These are phyloP conservation scores for Lichtheimia ramosa DNA, from an alignment of 371 early-diverging fungal species.

Conservation along the genomic window DNA sequence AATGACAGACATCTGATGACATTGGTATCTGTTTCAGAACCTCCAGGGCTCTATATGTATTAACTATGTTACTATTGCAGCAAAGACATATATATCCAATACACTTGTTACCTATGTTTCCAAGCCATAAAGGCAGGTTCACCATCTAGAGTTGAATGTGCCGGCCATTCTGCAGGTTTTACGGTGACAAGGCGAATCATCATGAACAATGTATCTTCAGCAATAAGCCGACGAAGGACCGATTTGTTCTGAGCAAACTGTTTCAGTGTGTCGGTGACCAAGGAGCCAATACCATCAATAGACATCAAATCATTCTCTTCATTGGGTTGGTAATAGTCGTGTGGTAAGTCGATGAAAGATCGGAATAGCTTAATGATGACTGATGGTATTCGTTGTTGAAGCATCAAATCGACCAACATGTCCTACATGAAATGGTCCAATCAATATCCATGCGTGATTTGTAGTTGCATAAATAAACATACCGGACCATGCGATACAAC, in stretches of 20 bases:
- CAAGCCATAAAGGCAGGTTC: constrained; percentile 32
- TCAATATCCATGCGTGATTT: background rate
- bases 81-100: background rate
- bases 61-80: background rate
- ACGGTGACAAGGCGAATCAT: constrained; percentile 39
- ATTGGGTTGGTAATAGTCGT: constrained; percentile 15
- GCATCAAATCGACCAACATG: constrained; percentile 29
- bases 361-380: constrained; percentile 48
- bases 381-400: constrained; percentile 49
- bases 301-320: constrained; percentile 21
- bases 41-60: constrained; percentile 18
- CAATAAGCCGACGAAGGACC: constrained; percentile 34
- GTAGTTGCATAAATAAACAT: constrained; percentile 7
- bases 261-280: constrained; percentile 35
- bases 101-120: constrained; percentile 27
- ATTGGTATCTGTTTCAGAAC: constrained; percentile 26
- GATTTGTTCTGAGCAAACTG: constrained; percentile 35
- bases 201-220: constrained; percentile 48
- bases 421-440: constrained; percentile 18
- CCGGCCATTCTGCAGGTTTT: constrained; percentile 23
- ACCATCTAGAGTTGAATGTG: constrained; percentile 1
- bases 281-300: constrained; percentile 24
- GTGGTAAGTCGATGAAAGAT: constrained; percentile 45
- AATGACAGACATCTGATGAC: constrained; percentile 36
- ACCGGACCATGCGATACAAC: constrained; percentile 47